Percentiles rank a stretch among this genome's conserved stretches.
Evolutionary conservation across 148 eudicot species (phyloP).

Genomic region (Vaccinium myrtillus): DNA sequence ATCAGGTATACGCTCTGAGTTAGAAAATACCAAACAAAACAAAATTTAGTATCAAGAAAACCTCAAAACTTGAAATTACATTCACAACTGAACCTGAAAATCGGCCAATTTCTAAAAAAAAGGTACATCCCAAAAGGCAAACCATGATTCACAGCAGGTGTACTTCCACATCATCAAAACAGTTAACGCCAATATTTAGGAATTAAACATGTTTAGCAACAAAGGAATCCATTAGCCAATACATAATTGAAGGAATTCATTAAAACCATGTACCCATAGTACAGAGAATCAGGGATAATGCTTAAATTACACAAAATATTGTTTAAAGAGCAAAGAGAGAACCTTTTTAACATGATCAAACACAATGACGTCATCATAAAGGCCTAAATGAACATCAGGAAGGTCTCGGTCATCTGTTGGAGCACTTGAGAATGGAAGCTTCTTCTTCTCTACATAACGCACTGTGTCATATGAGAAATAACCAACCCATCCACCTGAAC

Average conservation of each 20-base stretch:
- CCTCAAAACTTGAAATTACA: background rate
- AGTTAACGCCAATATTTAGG: background rate
- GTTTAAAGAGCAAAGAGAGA: slow-evolving; percentile 11
- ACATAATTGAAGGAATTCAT: background rate
- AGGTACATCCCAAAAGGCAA: background rate
- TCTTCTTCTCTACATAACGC: slow-evolving; percentile 94
- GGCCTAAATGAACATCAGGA: slow-evolving; percentile 90
- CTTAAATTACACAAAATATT: background rate
- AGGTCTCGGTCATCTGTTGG: slow-evolving; percentile 89
- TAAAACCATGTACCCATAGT: background rate
- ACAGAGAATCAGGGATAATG: background rate
- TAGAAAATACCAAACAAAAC: slow-evolving; percentile 1
- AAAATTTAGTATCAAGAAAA: background rate
- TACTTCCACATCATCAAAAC: background rate
- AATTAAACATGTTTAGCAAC: background rate
- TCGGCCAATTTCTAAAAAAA: background rate
- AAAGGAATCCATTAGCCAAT: background rate
- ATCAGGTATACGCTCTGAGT: slow-evolving; percentile 76
- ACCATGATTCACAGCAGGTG: background rate
- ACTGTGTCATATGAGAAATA: slow-evolving; percentile 97
- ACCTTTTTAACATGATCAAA: slow-evolving; percentile 99
- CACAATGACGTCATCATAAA: slow-evolving; percentile 94
- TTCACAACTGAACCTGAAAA: background rate
- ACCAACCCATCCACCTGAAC: slow-evolving; percentile 98
- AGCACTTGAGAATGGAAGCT: slow-evolving; percentile 83